A percentile compares a stretch with the other conserved stretches of the same genome.
Conservation (phyloP, 1,284 basidiomycete genomes). For the Marasmius sp. region DNA sequence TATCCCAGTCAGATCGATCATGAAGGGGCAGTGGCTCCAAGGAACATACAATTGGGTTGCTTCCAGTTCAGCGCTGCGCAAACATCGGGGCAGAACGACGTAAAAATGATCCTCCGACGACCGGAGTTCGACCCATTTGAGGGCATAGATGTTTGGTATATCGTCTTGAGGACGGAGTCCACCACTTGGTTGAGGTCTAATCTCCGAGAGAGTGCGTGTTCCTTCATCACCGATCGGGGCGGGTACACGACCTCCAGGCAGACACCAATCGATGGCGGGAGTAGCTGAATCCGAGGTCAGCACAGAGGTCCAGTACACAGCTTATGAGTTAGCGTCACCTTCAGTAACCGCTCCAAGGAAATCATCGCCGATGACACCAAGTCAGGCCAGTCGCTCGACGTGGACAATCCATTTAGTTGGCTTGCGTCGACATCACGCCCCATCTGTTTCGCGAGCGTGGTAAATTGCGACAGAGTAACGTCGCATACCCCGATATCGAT, state of each 20-base stretch:
- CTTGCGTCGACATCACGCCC: conserved; percentile 38
- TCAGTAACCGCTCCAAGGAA: conserved; percentile 70
- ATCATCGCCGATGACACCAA: conserved; percentile 60
- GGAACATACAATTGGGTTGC: conserved; percentile 88
- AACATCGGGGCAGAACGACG: conserved; percentile 85
- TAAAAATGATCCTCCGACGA: conserved; percentile 80
- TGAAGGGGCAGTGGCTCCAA: conserved; percentile 11
- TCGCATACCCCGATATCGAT: conserved; percentile 84
- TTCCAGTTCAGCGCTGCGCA: conserved; percentile 97
- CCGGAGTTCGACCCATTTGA: conserved; percentile 43
- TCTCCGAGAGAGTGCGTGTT: conserved; percentile 47
- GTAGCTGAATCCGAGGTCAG: conserved; percentile 42
- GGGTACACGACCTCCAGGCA: conserved; percentile 81
- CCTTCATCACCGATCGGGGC: conserved; percentile 41
- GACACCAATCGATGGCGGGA: conserved; percentile 75
- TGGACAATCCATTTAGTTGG: conserved; percentile 21
- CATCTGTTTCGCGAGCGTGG: conserved; percentile 56
- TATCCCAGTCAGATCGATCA: conserved; percentile 13
- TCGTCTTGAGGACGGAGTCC: conserved; percentile 78
- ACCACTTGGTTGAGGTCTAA: conserved; percentile 80
- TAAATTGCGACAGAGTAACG: conserved; percentile 81
- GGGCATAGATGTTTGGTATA: conserved; percentile 68
- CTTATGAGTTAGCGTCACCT: conserved; percentile 42
- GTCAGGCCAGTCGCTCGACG: conserved; percentile 57
- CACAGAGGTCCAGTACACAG: not conserved